Evolutionary conservation across 495 filamentous ascomycete species (phyloP).

Genomic region (Chlorociboria aeruginascens): DNA sequence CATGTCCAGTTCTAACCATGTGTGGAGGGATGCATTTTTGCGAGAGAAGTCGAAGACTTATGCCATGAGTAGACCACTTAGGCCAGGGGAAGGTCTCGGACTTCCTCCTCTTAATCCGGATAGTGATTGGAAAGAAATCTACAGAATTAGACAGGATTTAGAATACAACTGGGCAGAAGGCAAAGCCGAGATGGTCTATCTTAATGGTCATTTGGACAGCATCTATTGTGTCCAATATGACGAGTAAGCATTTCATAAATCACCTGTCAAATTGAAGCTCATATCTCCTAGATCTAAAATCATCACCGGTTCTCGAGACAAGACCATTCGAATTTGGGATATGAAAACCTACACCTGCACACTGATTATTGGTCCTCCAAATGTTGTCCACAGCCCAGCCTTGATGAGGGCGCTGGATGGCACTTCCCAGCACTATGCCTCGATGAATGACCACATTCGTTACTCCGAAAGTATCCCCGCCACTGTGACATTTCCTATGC

Average conservation of each 20-base stretch:
- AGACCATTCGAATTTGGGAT: slow-evolving; percentile 92
- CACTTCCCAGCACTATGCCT: slow-evolving; percentile 33
- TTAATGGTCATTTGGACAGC: slow-evolving; percentile 86
- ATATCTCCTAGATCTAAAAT: slow-evolving; percentile 62
- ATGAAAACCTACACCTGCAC: slow-evolving; percentile 72
- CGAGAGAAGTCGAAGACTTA: slow-evolving; percentile 45
- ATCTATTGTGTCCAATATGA: slow-evolving; percentile 98
- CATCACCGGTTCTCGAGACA: slow-evolving; percentile 90
- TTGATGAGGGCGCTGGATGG: slow-evolving; percentile 32
- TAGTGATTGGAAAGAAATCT: slow-evolving; percentile 79
- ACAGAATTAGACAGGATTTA: slow-evolving; percentile 58
- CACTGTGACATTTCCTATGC: slow-evolving; percentile 34
- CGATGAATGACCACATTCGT: slow-evolving; percentile 26
- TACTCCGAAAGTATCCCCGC: slow-evolving; percentile 30
- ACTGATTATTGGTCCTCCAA: slow-evolving; percentile 59
- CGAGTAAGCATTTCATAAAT: slow-evolving; percentile 46
- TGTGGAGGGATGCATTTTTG: slow-evolving; percentile 73
- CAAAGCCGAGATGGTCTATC: slow-evolving; percentile 67
- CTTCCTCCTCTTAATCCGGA: slow-evolving; percentile 34
- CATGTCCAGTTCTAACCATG: slow-evolving; percentile 48
- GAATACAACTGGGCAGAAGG: slow-evolving; percentile 69
- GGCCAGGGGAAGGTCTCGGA: slow-evolving; percentile 34
- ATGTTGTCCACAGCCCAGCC: slow-evolving; percentile 30
- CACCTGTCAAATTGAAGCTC: slow-evolving; percentile 10
- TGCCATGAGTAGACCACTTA: slow-evolving; percentile 33